Base-by-base conservation (phyloP, 805 yeast genomes). In the Pichia cephalocereana region DNA sequence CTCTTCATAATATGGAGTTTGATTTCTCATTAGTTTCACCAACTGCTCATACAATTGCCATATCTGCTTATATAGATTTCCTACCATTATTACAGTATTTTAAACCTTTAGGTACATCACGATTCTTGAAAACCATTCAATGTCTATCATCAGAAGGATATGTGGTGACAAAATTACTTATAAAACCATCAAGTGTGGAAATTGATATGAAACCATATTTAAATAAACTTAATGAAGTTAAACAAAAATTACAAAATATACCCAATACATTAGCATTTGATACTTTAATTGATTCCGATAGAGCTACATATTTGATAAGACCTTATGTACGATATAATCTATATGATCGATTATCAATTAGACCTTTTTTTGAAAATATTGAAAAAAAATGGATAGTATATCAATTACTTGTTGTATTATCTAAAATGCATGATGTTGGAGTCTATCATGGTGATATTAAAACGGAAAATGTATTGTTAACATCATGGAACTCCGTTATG, bases 391-490 rank as follows among this genome's bases (percentile, higher is more conserved):
- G 96, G 85, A 73, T 91, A 36, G 78, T 81, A 6, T 93, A 80
- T 60, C 99, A 93, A 64, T 64, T 91, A 48, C 61, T 93, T 30
- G 70, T 72, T n/a, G 76, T 83, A 0, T 57, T 90, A 34, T 68
- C 72, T 1, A 75, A 76, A 45, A 72, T 90, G 48, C 98, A 93
- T 61, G 69, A 68, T 6, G 59, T 69, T 17, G 74, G 70, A 10
- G 71, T 89, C 5, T 76, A 69, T 47, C 99, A 93, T 64, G 98
- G 99, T 8, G 98, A 93, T 68, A 74, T 93, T 52, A 90, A 93
- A 66, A 72, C 91, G 0, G 99, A 93, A 64, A 93, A 93, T 63
- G 76, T 93, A 14, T 67, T 93, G 46, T 82, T 89, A 6, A 84
- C 95, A 0, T 78, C 91, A 30, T 86, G 96, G 86, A 86, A 87